These are phyloP conservation scores for Coemansia sp. DNA, from an alignment of 192 early-diverging fungal genomes.

Conservation along the genomic window DNA sequence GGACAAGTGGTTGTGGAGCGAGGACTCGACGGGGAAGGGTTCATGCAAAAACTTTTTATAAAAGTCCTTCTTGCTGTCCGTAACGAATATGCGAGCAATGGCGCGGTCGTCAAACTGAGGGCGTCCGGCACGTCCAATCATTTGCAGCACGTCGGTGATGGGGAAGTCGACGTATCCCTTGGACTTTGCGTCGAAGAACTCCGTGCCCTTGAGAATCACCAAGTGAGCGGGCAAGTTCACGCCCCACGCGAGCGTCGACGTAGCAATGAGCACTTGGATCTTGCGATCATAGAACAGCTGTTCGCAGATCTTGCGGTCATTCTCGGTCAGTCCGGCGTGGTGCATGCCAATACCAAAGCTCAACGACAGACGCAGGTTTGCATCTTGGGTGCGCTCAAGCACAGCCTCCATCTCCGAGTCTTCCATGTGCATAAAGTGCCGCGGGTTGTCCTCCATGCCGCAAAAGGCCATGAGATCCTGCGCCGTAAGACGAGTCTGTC, in stretches of 20 bases:
- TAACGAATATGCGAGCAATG: conserved; percentile 89
- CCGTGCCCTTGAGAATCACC: conserved; percentile 97
- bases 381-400: conserved; percentile 73
- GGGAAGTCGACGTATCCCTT: conserved; percentile 94
- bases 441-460: conserved; percentile 88
- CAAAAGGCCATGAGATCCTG: conserved; percentile 94
- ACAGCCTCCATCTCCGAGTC: conserved; percentile 69
- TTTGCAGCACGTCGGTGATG: conserved; percentile 97
- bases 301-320: conserved; percentile 84
- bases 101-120: conserved; percentile 95
- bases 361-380: conserved; percentile 72
- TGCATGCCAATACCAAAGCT: conserved; percentile 97
- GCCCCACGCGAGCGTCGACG: conserved; percentile 96
- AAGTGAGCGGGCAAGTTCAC: conserved; percentile 97
- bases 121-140: conserved; percentile 97
- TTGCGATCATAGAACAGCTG: conserved; percentile 92
- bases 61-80: conserved; percentile 96
- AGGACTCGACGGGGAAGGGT: conserved; percentile 89
- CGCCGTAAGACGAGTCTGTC: conserved; percentile 95
- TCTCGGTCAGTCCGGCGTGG: conserved; percentile 90
- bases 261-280: conserved; percentile 96
- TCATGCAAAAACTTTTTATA: conserved; percentile 98
- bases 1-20: conserved; percentile 68
- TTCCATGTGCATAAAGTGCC: conserved; percentile 87
- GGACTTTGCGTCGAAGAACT: conserved; percentile 90